Evolutionary conservation across 805 yeast species (phyloP), one percentile per base, ranked within the genome.

Genomic region (Wickerhamiella lipophila): DNA sequence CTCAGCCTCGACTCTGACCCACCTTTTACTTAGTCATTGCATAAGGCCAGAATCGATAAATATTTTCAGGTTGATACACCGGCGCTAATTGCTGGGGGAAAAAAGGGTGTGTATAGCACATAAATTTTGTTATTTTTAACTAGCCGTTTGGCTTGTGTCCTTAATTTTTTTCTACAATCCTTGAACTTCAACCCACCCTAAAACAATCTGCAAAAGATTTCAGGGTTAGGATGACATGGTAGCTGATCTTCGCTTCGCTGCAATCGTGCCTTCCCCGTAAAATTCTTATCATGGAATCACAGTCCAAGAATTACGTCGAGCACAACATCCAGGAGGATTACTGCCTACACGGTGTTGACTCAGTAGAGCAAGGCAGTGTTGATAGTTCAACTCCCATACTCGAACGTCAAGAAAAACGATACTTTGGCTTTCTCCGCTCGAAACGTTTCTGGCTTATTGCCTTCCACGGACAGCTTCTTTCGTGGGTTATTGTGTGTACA

Each of bases 401-500:
- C n/a, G 43, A 19, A 3, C 19, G 19, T 13, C 38, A 15, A n/a
- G 30, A 22, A 19, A 40, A 40, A 30, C 49, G 47, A 26, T 59
- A 55, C 53, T 58, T 59, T 45, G 56, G 55, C 5, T 66, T 64
- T 44, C 42, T 69, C 23, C 39, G 60, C 16, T 60, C 68, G 30
- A 49, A 52, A 41, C 59, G 64, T 13, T 69, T 69, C 52, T 68
- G 70, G 70, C 56, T 68, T 47, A 69, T 68, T 27, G 60, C 70
- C 38, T 30, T 68, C 12, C 63, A 61, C 27, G 73, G 73, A 42
- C 73, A 69, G 58, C 54, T 68, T 25, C 58, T 70, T 34, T 68
- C 72, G 8, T 52, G 68, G 55, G 58, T 68, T 46, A 57, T 69
- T 25, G 68, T 66, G 3, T 68, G 71, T 43, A 70, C 73, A 35